Conservation (phyloP, 2,329 filamentous ascomycete genomes). For the Hymenoscyphus scutula region DNA sequence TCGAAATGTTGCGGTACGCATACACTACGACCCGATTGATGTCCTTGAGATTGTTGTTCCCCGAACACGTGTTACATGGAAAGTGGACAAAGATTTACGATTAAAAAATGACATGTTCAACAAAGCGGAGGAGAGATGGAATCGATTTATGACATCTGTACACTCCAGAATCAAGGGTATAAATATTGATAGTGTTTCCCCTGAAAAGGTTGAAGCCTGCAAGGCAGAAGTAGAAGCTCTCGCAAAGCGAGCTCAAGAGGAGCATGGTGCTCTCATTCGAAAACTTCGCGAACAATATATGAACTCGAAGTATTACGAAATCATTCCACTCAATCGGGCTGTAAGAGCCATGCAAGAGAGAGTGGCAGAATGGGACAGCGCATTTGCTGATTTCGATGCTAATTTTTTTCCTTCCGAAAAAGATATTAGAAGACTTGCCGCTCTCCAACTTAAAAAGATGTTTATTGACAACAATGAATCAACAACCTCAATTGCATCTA, state of each 20-base stretch:
- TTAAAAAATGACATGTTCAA: conserved; percentile 90
- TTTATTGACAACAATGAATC: conserved; percentile 84
- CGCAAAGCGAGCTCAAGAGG: conserved; percentile 76
- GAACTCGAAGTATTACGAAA: conserved; percentile 92
- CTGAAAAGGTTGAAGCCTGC: conserved; percentile 82
- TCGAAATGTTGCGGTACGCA: conserved; percentile 77
- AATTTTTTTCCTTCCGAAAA: conserved; percentile 94
- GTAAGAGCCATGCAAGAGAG: conserved; percentile 90
- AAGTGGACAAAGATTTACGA: conserved; percentile 88
- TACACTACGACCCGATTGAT: conserved; percentile 91
- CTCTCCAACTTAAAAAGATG: conserved; percentile 89
- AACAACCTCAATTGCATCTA: conserved; percentile 68
- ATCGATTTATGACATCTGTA: conserved; percentile 84
- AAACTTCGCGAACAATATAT: conserved; percentile 89
- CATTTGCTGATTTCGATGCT: conserved; percentile 85
- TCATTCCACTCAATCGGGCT: conserved; percentile 87
- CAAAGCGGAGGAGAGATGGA: conserved; percentile 77
- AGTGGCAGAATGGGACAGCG: conserved; percentile 88
- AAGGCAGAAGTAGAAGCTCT: conserved; percentile 77
- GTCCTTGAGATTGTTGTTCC: conserved; percentile 94
- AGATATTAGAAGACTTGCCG: conserved; percentile 88
- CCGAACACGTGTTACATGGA: conserved; percentile 89
- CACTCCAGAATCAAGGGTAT: conserved; percentile 82
- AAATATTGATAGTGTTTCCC: conserved; percentile 84
- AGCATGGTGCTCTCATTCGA: conserved; percentile 69